phyloP scores from a whole-genome alignment of 768 basidiomycete species.

The Boletus rubroflammeus region DNA sequence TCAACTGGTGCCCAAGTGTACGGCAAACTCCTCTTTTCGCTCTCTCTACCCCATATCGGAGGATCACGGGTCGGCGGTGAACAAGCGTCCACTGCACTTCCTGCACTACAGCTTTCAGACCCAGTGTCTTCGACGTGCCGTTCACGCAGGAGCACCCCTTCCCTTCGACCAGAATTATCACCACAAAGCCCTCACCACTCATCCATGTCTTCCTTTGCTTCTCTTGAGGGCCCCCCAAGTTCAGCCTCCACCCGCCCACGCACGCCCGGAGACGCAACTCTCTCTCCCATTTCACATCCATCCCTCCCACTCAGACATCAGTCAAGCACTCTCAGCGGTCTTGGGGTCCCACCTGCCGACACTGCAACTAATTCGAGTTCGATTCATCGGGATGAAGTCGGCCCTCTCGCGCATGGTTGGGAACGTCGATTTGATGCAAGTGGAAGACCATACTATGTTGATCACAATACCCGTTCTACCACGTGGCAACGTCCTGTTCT shows the following conservation, averaged over 20 bases:
- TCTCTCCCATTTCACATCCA: conserved; percentile 8
- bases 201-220: conserved; percentile 18
- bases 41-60: conserved; percentile 40
- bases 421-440: conserved; percentile 69
- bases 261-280: conserved; percentile 14
- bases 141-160: conserved; percentile 22
- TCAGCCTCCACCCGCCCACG: conserved; percentile 12
- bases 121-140: conserved; percentile 11
- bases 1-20: conserved; percentile 50
- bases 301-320: conserved; percentile 15
- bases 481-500: conserved; percentile 63
- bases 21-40: conserved; percentile 73
- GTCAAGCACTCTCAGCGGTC: conserved; percentile 6
- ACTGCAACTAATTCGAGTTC: neutral
- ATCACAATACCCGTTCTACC: conserved; percentile 78
- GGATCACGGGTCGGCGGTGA: conserved; percentile 17
- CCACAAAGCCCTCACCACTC: conserved; percentile 16
- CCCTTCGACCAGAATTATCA: conserved; percentile 19
- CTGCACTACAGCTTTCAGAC: conserved; percentile 15
- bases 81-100: conserved; percentile 16
- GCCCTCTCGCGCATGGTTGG: conserved; percentile 74
- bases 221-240: conserved; percentile 7
- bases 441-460: conserved; percentile 79
- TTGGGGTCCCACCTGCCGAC: conserved; percentile 2
- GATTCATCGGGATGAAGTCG: conserved; percentile 53